These are phyloP conservation scores for Neurospora sp. DNA, from an alignment of 495 filamentous ascomycete genomes.

Conservation along the genomic window DNA sequence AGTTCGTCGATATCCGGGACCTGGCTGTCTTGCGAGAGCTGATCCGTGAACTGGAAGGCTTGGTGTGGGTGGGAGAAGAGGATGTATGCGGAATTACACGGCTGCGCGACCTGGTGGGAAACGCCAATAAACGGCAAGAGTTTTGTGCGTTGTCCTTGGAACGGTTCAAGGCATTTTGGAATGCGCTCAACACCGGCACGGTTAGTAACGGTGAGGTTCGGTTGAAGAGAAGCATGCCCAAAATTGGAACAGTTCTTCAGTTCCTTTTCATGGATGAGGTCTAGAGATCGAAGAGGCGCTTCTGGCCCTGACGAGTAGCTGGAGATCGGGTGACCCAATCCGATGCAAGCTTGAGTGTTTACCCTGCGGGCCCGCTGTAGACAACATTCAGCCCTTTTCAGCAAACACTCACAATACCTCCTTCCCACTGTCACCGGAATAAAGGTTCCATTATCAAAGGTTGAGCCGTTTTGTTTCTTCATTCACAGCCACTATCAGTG, in stretches of 20 bases:
- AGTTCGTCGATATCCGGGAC: not conserved
- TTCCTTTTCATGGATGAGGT: not conserved
- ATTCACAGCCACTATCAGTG: not conserved
- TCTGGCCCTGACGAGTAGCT: not conserved
- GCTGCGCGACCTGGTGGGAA: not conserved
- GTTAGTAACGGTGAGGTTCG: not conserved
- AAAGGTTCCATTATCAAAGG: not conserved
- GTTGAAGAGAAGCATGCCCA: not conserved
- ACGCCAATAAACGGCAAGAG: not conserved
- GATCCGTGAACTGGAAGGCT: not conserved
- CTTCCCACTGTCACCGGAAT: not conserved
- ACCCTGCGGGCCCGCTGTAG: not conserved
- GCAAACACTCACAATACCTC: too few relatives aligned
- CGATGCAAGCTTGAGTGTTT: not conserved
- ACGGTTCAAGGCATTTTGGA: not conserved
- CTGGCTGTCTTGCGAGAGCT: not conserved
- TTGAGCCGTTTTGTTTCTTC: not conserved
- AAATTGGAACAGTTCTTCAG: not conserved
- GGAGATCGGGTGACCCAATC: not conserved
- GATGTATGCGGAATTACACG: not conserved
- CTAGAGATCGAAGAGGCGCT: not conserved
- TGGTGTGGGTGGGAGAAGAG: not conserved
- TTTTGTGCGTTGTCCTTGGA: not conserved
- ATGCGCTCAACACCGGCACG: not conserved
- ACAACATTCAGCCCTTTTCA: too few relatives aligned